Evolutionary conservation across 2,329 filamentous ascomycete genomes (phyloP).

Genomic region (Nothophaeocryptopus gaeumannii): DNA sequence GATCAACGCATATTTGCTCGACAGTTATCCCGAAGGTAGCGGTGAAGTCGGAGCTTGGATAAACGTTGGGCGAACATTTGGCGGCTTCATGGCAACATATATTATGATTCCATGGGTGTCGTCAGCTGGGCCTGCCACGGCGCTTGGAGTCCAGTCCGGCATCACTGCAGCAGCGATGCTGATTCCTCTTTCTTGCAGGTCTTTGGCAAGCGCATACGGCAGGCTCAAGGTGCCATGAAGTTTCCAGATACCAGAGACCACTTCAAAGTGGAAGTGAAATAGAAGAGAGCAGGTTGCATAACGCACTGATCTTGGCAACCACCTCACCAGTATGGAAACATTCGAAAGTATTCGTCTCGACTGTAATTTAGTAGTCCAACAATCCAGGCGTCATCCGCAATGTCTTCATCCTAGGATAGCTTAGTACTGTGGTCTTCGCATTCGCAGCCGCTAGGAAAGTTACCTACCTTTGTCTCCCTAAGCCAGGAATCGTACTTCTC

Average conservation of each 20-base stretch:
- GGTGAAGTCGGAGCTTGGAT: constrained; percentile 55
- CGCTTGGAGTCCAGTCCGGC: constrained; percentile 20
- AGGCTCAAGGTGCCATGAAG: constrained; percentile 9
- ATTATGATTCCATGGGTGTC: constrained; percentile 52
- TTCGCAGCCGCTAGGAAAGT: too few relatives aligned
- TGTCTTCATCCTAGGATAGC: too few relatives aligned
- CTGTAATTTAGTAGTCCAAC: too few relatives aligned
- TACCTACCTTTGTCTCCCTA: background rate
- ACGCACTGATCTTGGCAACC: too few relatives aligned
- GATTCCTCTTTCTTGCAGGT: constrained; percentile 18
- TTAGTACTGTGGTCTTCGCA: too few relatives aligned
- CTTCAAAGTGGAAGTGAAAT: too few relatives aligned
- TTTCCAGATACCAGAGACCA: background rate
- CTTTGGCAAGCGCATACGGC: constrained; percentile 16
- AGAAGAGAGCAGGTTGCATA: too few relatives aligned
- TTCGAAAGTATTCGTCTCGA: too few relatives aligned
- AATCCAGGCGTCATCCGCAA: too few relatives aligned
- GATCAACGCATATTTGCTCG: constrained; percentile 53
- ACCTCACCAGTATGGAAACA: too few relatives aligned
- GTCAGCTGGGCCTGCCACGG: constrained; percentile 6
- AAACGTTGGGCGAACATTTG: constrained; percentile 49
- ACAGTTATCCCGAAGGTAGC: constrained; percentile 55
- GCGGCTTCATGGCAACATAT: constrained; percentile 54
- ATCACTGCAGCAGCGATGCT: constrained; percentile 12
- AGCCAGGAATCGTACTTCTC: background rate